phyloP scores from a whole-genome alignment of 2,329 filamentous ascomycete species.

The Fusarium marasasianum region DNA sequence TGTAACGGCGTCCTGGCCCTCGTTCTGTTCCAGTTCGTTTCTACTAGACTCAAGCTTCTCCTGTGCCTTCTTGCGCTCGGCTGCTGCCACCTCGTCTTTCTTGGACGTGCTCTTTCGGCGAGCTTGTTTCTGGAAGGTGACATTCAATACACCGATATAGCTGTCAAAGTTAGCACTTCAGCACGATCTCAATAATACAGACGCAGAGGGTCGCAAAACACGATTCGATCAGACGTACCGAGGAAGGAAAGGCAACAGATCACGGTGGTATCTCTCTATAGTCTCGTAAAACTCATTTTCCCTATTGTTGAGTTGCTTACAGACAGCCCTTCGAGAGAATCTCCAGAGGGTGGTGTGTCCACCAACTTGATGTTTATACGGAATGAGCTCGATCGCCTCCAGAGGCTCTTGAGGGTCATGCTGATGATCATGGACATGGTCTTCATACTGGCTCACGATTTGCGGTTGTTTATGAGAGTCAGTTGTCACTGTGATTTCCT shows the following conservation, averaged over 20 bases:
- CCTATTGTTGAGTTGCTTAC: conserved; percentile 97
- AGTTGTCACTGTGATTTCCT: conserved; percentile 53
- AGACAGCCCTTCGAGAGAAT: conserved; percentile 93
- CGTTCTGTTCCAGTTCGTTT: conserved; percentile 27
- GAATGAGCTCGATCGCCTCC: conserved; percentile 93
- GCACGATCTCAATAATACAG: neutral
- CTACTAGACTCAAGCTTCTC: conserved; percentile 38
- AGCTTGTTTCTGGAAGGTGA: conserved; percentile 87
- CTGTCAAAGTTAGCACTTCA: conserved; percentile 56
- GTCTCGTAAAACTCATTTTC: conserved; percentile 99
- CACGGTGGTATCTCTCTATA: conserved; percentile 89
- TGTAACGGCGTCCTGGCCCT: conserved; percentile 11
- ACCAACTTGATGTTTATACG: conserved; percentile 96
- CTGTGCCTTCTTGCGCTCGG: conserved; percentile 50
- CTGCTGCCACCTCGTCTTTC: conserved; percentile 56
- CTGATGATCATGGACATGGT: conserved; percentile 62
- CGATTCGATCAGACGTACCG: conserved; percentile 62
- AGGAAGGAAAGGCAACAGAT: conserved; percentile 89
- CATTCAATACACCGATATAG: conserved; percentile 96
- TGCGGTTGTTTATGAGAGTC: conserved; percentile 47
- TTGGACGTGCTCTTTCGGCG: conserved; percentile 69
- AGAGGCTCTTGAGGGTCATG: conserved; percentile 69
- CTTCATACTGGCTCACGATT: conserved; percentile 55
- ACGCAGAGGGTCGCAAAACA: conserved; percentile 1
- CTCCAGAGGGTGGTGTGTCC: conserved; percentile 96